phyloP scores from a whole-genome alignment of 176 grass and related monocot species.

The Cymbopogon citratus region DNA sequence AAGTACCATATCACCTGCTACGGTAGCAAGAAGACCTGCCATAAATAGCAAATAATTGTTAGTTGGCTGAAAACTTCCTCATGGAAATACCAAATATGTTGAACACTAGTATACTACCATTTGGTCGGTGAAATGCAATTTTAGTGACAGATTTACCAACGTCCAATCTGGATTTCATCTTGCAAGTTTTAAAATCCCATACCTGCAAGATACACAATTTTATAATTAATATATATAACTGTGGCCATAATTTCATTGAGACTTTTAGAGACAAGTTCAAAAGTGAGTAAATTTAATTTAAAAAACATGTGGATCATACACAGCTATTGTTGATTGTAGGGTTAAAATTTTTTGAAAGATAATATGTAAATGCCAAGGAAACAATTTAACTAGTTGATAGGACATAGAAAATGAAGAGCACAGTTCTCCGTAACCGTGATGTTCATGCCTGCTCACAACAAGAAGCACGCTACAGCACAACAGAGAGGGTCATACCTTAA shows the following conservation, averaged over 20 bases:
- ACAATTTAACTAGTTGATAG: not conserved
- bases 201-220: slow-evolving; percentile 42
- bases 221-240: slow-evolving; percentile 5
- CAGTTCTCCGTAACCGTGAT: not conserved
- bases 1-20: slow-evolving; percentile 77
- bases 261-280: not conserved
- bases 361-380: not conserved
- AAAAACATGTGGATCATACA: not conserved
- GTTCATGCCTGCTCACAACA: not conserved
- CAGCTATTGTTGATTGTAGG: not conserved
- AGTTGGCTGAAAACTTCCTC: slow-evolving; percentile 10
- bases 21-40: slow-evolving; percentile 77
- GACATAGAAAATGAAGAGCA: not conserved
- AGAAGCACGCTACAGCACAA: slow-evolving; percentile 1
- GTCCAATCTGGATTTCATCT: slow-evolving; percentile 64
- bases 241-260: not conserved
- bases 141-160: slow-evolving; percentile 71
- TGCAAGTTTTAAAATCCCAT: slow-evolving; percentile 80
- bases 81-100: slow-evolving; percentile 12
- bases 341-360: not conserved
- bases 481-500: slow-evolving; percentile 61
- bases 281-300: not conserved
- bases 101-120: slow-evolving; percentile 49
- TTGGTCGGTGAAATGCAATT: slow-evolving; percentile 82
- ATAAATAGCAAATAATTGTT: slow-evolving; percentile 39